Conservation (phyloP, 2,329 filamentous ascomycete species). For the Ophiocordyceps camponoti-floridani region DNA sequence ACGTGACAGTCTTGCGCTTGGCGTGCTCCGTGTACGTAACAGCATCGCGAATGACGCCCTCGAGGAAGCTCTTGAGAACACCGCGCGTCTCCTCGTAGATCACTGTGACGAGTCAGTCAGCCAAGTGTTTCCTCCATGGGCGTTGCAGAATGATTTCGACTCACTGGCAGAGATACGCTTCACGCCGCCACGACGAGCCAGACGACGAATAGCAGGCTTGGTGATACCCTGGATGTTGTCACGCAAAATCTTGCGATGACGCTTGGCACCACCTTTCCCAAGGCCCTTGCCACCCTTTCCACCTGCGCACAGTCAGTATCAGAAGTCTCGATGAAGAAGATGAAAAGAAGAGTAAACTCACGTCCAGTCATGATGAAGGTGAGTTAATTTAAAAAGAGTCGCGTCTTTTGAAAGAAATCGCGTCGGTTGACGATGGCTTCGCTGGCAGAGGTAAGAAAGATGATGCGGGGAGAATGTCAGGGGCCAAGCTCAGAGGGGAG, state of each 20-base stretch:
- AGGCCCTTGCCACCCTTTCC: conserved; percentile 96
- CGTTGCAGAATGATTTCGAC: conserved; percentile 10
- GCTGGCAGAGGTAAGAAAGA: conserved; percentile 3
- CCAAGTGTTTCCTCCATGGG: neutral
- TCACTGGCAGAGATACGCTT: conserved; percentile 97
- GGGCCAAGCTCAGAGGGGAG: conserved; percentile 9
- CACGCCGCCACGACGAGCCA: conserved; percentile 97
- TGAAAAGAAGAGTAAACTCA: conserved; percentile 26
- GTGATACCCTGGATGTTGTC: conserved; percentile 99
- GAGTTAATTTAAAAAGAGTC: conserved; percentile 3
- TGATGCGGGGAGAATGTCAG: conserved; percentile 7
- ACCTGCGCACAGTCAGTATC: conserved; percentile 40
- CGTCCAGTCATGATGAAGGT: conserved; percentile 52
- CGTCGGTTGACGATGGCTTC: conserved; percentile 5
- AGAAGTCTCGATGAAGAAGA: neutral
- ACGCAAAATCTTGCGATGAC: conserved; percentile 96
- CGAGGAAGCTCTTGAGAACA: conserved; percentile 64
- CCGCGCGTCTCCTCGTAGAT: conserved; percentile 66
- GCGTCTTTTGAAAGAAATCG: conserved; percentile 6
- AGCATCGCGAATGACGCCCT: conserved; percentile 58
- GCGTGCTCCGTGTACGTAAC: conserved; percentile 68
- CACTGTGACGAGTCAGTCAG: conserved; percentile 21
- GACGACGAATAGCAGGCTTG: conserved; percentile 96
- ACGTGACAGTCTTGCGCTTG: conserved; percentile 66
- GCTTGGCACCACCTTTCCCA: conserved; percentile 96